Evolutionary conservation across 2,329 filamentous ascomycete genomes (phyloP).

Genomic region (Epichloe brachyelytri): DNA sequence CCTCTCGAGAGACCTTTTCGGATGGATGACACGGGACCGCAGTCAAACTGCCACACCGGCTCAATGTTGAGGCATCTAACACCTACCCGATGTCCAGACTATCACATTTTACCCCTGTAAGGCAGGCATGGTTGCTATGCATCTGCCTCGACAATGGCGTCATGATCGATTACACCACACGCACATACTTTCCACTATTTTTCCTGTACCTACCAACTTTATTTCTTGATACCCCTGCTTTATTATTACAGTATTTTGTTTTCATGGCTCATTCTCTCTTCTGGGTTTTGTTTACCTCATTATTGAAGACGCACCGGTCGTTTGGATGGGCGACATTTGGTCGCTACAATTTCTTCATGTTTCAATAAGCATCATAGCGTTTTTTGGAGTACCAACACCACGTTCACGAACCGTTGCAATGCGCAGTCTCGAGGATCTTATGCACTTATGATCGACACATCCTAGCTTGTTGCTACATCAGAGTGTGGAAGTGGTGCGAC

Average conservation of each 20-base stretch:
- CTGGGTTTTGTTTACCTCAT: not conserved
- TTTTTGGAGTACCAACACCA: not conserved
- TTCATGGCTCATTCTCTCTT: not conserved
- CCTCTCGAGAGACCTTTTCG: slow-evolving; percentile 31
- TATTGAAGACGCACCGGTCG: not conserved
- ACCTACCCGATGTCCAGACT: not conserved
- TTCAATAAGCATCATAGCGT: not conserved
- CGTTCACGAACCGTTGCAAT: not conserved
- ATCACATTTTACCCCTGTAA: not conserved
- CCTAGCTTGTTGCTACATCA: not conserved
- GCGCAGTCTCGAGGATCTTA: not conserved
- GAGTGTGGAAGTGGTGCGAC: not conserved
- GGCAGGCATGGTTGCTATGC: not conserved
- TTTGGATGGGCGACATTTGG: not conserved
- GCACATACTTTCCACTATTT: not conserved
- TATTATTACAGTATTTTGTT: not conserved
- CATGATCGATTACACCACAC: not conserved
- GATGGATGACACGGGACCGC: slow-evolving; percentile 39
- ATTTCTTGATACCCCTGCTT: slow-evolving; percentile 6
- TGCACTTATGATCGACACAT: not conserved
- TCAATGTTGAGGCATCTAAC: slow-evolving; percentile 5
- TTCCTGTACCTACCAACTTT: not conserved
- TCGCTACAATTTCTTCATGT: not conserved
- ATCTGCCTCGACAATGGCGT: not conserved
- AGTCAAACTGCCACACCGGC: slow-evolving; percentile 15